Evolutionary conservation across 2,329 filamentous ascomycete genomes (phyloP), one percentile per base, ranked within the genome.

Genomic region (Trichoderma sp.): DNA sequence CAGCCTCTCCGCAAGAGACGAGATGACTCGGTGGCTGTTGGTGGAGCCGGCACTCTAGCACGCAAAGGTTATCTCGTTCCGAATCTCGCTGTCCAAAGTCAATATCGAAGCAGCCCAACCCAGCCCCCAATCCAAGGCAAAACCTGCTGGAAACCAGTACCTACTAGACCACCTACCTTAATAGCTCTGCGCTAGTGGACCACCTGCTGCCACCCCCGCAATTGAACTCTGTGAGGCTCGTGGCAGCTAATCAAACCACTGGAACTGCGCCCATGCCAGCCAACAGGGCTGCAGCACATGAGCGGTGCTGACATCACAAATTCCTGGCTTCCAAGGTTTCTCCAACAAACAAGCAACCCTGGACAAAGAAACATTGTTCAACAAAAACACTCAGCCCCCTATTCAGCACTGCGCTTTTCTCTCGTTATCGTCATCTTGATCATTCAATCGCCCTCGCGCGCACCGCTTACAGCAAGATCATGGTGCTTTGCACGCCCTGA

Each of bases 291-390:
- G 34, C 34, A 39, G 34, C 34, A 3, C 14, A 39, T 59, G 26
- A 59, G 56, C 56, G 34, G 56, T 47, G 56, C 59, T 63, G 59
- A 63, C 59, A 63, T 63, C 59, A 63, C 54, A 47, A 39, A 39
- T 39, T 47, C 26, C 19, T 26, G 24, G 19, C 48, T 17, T 60
- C 7, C 7, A 9, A 30, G 7, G 30, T 7, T 50, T 21, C 26
- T 15, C 12, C n/a, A n/a, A 47, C 59, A 50, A 50, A 50, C 59
- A 50, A 63, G 24, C 50, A 63, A 63, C 59, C 59, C 59, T 45
- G 59, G 59, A 63, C 59, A 63, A 30, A 43, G 19, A 52, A 30
- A 9, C 41, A 28, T 10, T 39, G 34, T 39, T 39, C 34, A 12
- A 12, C 34, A 14, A 2, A 4, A 14, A 14, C 30, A 30, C 7